Evolutionary conservation across 2,329 filamentous ascomycete genomes (phyloP).

Genomic region (Periconia sp.): DNA sequence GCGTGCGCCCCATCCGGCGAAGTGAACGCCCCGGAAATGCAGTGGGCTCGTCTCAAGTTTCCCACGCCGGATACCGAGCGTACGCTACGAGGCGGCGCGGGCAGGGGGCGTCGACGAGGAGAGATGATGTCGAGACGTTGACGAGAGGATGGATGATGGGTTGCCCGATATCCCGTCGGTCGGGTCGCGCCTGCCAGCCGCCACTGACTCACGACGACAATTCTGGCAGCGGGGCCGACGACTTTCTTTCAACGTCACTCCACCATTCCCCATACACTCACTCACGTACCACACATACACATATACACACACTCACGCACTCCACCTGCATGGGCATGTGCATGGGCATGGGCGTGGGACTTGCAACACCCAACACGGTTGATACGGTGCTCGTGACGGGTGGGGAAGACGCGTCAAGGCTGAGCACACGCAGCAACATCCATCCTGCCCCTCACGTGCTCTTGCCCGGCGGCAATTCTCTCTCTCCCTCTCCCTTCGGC

Average conservation of each 20-base stretch:
- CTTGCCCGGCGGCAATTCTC: too few relatives aligned
- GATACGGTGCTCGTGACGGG: too few relatives aligned
- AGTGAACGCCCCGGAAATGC: slow-evolving; percentile 1
- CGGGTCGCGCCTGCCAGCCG: not conserved
- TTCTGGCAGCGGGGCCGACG: slow-evolving; percentile 1
- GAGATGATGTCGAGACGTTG: not conserved
- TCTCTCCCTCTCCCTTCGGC: too few relatives aligned
- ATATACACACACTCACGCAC: not conserved
- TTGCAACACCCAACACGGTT: too few relatives aligned
- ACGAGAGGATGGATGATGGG: too few relatives aligned
- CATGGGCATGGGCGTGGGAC: too few relatives aligned
- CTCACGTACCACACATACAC: too few relatives aligned
- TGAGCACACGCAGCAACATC: too few relatives aligned
- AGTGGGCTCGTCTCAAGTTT: not conserved
- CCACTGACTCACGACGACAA: not conserved
- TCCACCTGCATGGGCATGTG: not conserved
- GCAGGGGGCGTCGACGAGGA: not conserved
- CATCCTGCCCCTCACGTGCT: too few relatives aligned
- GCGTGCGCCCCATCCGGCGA: not conserved
- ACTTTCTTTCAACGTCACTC: slow-evolving; percentile 10
- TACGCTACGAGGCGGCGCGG: not conserved
- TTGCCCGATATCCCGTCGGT: not conserved
- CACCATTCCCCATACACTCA: not conserved
- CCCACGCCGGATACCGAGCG: not conserved
- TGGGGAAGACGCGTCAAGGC: too few relatives aligned